Evolutionary conservation across 768 basidiomycete genomes (phyloP), one percentile per base, ranked within the genome.

Genomic region (Pleurotus salmoneostramineus): DNA sequence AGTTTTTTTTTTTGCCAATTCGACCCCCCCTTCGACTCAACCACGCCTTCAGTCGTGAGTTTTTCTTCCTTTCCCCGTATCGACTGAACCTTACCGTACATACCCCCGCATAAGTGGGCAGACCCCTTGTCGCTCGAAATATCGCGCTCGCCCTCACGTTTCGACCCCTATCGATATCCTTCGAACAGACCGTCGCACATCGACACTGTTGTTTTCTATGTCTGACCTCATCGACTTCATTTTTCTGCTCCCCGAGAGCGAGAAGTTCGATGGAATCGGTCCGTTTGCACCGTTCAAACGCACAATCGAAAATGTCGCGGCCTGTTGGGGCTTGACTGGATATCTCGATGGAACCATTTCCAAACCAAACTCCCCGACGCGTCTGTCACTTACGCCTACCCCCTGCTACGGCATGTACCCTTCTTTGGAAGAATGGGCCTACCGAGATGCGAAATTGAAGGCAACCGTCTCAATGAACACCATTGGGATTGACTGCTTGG

Each of bases 361-460:
- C 15, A 45, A 45, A 15, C 44, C 44, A 6, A 6, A 7, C 10
- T 17, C 44, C 6, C 44, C n/a, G 44, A 17, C 1, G 17, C 44
- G 44, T n/a, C 15, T 11, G 44, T 17, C 15, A 17, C 44, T 17
- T 6, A 15, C 44, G 15, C 44, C 44, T 17, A 14, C 44, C 6
- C 10, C 6, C 2, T 6, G 6, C 8, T 45, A 11, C 15, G 10
- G 6, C 10, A 6, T 45, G 17, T n/a, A 11, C 44, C 69, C 69
- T 2, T 59, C 62, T 1, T 2, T 21, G 6, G 60, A 63, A 0
- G 63, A 71, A 31, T 71, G 63, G 65, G 54, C 57, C 1, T 49
- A 57, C 5, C 52, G 63, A 1, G 64, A 70, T 32, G 62, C 8
- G 15, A 50, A 32, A 50, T 31, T 50, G 48, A 50, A 50, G 5